phyloP scores from a whole-genome alignment of 2,329 filamentous ascomycete genomes.

The Plenodomus tracheiphilus region DNA sequence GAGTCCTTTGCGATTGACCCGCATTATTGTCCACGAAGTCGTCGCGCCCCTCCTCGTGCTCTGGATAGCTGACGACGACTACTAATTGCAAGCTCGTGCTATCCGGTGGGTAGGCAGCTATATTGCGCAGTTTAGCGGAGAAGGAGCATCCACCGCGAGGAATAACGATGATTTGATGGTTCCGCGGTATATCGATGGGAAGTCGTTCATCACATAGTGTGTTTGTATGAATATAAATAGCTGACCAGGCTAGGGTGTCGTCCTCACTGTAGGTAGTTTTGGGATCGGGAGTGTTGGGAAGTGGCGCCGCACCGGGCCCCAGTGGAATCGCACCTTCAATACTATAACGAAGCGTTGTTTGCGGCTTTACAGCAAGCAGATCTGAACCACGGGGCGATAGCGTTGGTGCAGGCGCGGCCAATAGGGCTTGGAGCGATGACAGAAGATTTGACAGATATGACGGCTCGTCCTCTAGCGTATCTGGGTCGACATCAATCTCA shows the following conservation, averaged over 20 bases:
- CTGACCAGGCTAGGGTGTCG: constrained; percentile 67
- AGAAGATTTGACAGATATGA: constrained; percentile 41
- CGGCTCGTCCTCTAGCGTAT: constrained; percentile 27
- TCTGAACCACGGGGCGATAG: constrained; percentile 11
- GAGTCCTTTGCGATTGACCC: background rate
- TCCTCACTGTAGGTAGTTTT: constrained; percentile 36
- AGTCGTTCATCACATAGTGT: constrained; percentile 63
- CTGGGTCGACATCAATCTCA: constrained; percentile 31
- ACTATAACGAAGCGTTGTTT: constrained; percentile 27
- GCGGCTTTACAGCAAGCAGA: constrained; percentile 6
- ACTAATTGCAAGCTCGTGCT: constrained; percentile 73
- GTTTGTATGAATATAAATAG: constrained; percentile 68
- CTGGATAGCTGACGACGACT: constrained; percentile 70
- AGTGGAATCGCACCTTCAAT: constrained; percentile 58
- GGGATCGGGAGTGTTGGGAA: constrained; percentile 61
- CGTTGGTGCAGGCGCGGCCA: constrained; percentile 29
- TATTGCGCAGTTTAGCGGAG: constrained; percentile 77
- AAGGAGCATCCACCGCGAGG: constrained; percentile 84
- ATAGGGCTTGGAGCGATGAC: constrained; percentile 40
- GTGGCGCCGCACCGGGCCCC: constrained; percentile 67
- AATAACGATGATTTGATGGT: constrained; percentile 78
- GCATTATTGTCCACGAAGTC: background rate
- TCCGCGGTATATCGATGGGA: no score
- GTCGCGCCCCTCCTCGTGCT: constrained; percentile 40
- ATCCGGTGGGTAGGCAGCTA: constrained; percentile 74